Evolutionary conservation across 2,329 filamentous ascomycete genomes (phyloP).

Genomic region (Hypomyces rosellus): DNA sequence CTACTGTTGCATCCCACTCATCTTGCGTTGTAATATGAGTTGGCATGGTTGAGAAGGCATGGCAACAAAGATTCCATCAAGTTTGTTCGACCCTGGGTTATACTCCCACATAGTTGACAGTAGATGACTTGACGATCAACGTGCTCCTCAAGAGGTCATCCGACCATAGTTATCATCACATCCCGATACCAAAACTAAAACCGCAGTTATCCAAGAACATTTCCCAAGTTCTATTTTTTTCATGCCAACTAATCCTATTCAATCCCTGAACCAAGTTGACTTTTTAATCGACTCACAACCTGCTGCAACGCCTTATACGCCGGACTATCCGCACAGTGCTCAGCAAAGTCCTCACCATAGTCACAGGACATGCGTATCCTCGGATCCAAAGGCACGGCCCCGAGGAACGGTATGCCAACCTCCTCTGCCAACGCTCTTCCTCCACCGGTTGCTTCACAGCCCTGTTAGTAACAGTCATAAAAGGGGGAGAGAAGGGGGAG

Average conservation of each 20-base stretch:
- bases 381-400: conserved; percentile 84
- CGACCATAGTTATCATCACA: too few relatives aligned
- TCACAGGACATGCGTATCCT: conserved; percentile 95
- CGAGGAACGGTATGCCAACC: conserved; percentile 81
- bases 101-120: too few relatives aligned
- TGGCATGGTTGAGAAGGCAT: too few relatives aligned
- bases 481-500: not conserved
- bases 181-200: not conserved
- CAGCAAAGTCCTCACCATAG: conserved; percentile 95
- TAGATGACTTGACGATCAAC: too few relatives aligned
- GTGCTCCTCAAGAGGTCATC: too few relatives aligned
- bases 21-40: too few relatives aligned
- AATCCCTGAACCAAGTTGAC: not conserved
- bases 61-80: too few relatives aligned
- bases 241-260: not conserved
- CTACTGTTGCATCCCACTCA: too few relatives aligned
- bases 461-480: not conserved
- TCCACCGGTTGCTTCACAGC: conserved; percentile 59
- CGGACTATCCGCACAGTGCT: conserved; percentile 87
- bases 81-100: too few relatives aligned
- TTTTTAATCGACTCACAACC: conserved; percentile 55
- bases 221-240: too few relatives aligned
- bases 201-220: not conserved
- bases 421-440: conserved; percentile 74
- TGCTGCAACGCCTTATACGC: conserved; percentile 74